Conservation (phyloP, 2,329 filamentous ascomycete genomes). For the Curvularia verruculosa region DNA sequence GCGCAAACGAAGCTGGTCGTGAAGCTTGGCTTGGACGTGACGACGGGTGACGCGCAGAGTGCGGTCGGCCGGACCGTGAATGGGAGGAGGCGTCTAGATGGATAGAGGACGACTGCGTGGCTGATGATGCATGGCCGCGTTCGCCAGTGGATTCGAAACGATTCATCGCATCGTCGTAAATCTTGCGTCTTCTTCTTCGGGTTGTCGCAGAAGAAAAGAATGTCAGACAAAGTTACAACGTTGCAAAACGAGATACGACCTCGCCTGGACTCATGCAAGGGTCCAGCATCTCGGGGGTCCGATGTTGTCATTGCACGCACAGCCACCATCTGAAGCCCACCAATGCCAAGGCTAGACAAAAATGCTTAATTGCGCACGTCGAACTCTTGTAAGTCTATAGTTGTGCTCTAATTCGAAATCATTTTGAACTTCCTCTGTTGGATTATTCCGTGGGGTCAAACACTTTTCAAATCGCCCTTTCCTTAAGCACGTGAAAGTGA, state of each 20-base stretch:
- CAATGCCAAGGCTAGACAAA: not conserved
- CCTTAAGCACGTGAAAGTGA: not conserved
- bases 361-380: not conserved
- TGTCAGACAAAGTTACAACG: not conserved
- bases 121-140: conserved; percentile 4
- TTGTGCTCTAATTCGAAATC: not conserved
- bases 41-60: conserved; percentile 51
- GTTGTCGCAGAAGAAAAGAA: conserved; percentile 2
- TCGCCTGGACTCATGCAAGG: conserved; percentile 10
- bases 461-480: not conserved
- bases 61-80: conserved; percentile 50
- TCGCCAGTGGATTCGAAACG: conserved; percentile 33
- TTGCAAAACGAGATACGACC: conserved; percentile 1
- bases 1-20: conserved; percentile 57
- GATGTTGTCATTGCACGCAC: conserved; percentile 9
- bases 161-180: conserved; percentile 52
- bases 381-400: not conserved
- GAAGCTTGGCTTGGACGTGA: conserved; percentile 23
- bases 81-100: conserved; percentile 3
- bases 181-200: not conserved
- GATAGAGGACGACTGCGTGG: conserved; percentile 1
- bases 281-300: conserved; percentile 17
- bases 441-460: not conserved
- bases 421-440: too few species aligned
- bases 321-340: not conserved